Base-by-base conservation (phyloP, 169 alveolate species). In the Cryptosporidium sp. region DNA sequence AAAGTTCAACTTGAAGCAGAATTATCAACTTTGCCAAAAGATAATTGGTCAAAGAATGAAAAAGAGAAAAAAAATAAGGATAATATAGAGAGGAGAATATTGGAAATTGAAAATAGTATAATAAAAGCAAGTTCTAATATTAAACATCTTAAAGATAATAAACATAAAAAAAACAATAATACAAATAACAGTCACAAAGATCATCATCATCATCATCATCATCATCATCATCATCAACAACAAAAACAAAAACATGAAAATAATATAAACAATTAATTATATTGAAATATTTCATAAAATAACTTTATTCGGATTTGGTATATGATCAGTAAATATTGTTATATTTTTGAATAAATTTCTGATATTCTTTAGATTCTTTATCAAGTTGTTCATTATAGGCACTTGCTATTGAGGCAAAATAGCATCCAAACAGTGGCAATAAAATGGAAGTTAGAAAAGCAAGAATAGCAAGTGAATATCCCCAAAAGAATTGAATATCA, bases 401-500 rank as follows among this genome's bases (percentile, higher is more conserved):
- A 10, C 70, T 60, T 37, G 86, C 52, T 16, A 56, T 3, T 14
- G 89, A 80, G 45, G 75, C 75, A 80, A 80, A 80, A 8, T 80
- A 80, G 18, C 89, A 80, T 80, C 89, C 89, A 80, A 80, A 80
- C 16, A 80, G 31, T 26, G 89, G 89, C 16, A 80, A 67, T 14
- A 80, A 33, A 9, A 80, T 80, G 3, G 89, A 80, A n/a, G 75
- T 65, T 4, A 80, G 39, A 65, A 80, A 80, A 21, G 89, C 89
- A 18, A 80, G 51, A 12, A 80, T 80, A 16, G 89, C 89, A 21
- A 80, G 51, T 26, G 75, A 80, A 45, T 80, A 80, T 44, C 89
- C 89, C 89, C 89, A 80, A 65, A 80, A 80, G 56, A 80, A 80
- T 39, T 80, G 89, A 58, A 80, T 80, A 61, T 80, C 89, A 12